Base-by-base conservation (phyloP, 768 basidiomycete genomes). In the Mrakia gelida region DNA sequence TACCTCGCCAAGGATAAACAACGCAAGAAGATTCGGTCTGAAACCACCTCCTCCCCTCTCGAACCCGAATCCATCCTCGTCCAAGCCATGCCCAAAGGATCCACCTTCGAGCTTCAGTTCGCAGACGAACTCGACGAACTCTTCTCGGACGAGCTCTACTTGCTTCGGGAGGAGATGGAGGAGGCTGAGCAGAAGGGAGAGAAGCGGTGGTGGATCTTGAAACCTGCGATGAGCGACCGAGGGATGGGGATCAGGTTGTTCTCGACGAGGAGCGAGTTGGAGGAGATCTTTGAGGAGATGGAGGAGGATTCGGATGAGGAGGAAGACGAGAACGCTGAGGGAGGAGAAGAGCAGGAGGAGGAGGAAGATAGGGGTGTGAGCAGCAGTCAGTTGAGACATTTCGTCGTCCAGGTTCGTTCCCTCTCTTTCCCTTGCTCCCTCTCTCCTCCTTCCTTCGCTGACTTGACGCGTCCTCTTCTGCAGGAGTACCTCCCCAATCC, bases 201-300 rank as follows among this genome's bases (percentile, higher is more conserved):
- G 11, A 74, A 75, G 61, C 86, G 81, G 71, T 98, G 96, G 96
- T 98, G 91, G 89, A 96, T 99, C 79, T 85, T 99, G 73, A 99
- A 99, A 85, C 95, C 97, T 67, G 93, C 94, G 26, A 96, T 99
- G 92, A 91, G 95, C 1, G 95, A 98, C 86, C 89, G 94, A 71
- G 97, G 95, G 18, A 93, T 94, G 88, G 97, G 96, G 2, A 95
- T 99, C 80, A 86, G 95, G 65, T 85, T 99, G 68, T 98, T 99
- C 85, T 89, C 91, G 73, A 91, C 88, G 75, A 91, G 91, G 84
- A 88, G 89, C 18, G 86, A 88, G 45, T 86, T 99, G 77, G 88
- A 88, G 61, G 78, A 79, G 61, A 79, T 79, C n/a, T 79, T 79
- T 65, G 73, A 79, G 74, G 78, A 79, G 73, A 75, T 79, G 73